Conservation (phyloP, 805 yeast species). For the Pichia californica region DNA sequence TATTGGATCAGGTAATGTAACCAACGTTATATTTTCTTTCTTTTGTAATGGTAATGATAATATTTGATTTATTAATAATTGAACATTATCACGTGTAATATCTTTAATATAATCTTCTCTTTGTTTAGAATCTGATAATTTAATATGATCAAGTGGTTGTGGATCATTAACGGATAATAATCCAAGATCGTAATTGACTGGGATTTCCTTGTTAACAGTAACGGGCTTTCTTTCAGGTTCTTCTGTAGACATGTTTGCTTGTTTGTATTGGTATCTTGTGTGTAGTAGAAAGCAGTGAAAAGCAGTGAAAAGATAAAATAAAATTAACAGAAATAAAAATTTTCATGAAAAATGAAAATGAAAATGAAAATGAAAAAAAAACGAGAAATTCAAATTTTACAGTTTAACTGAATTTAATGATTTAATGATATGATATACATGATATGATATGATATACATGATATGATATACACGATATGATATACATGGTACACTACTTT, state of each 20-base stretch:
- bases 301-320: no score
- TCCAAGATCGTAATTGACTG: slow-evolving; percentile 85
- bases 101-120: slow-evolving; percentile 60
- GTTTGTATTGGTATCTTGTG: not conserved
- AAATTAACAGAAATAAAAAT: not conserved
- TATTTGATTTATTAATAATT: slow-evolving; percentile 82
- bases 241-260: not conserved
- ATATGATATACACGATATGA: no score
- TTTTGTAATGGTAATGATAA: slow-evolving; percentile 83
- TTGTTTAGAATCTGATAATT: slow-evolving; percentile 45
- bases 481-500: no score
- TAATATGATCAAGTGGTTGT: slow-evolving; percentile 68
- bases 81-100: slow-evolving; percentile 86
- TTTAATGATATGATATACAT: no score
- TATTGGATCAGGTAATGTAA: slow-evolving; percentile 77
- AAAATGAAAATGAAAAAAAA: not conserved
- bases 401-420: no score
- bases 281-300: not conserved
- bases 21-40: slow-evolving; percentile 73
- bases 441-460: no score
- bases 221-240: slow-evolving; percentile 48
- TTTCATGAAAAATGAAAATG: not conserved
- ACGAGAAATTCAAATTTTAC: no score
- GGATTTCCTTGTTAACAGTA: slow-evolving; percentile 86
- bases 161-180: slow-evolving; percentile 86